Evolutionary conservation across 2,329 filamentous ascomycete species (phyloP).

Genomic region (Apiospora saccharicola): DNA sequence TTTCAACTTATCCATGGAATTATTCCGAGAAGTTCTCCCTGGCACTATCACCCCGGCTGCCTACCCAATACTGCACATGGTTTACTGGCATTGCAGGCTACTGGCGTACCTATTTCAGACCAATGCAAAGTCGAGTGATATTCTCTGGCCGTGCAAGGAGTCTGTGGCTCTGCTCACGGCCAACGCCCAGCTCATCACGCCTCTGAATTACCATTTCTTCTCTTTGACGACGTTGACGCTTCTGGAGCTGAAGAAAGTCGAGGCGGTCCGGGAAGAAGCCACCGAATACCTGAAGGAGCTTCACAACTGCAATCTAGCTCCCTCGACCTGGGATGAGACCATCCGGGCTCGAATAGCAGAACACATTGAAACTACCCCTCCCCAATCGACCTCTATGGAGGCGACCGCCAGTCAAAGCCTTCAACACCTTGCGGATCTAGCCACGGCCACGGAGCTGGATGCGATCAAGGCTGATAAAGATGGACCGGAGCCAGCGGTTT

Average conservation of each 20-base stretch:
- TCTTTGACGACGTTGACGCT: slow-evolving; percentile 67
- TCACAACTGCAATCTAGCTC: slow-evolving; percentile 58
- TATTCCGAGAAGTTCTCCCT: slow-evolving; percentile 71
- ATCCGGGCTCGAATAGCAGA: slow-evolving; percentile 61
- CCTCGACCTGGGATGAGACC: slow-evolving; percentile 63
- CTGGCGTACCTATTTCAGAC: slow-evolving; percentile 68
- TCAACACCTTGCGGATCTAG: slow-evolving; percentile 67
- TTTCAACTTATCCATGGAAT: slow-evolving; percentile 66
- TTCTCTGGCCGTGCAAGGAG: slow-evolving; percentile 67
- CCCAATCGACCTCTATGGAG: slow-evolving; percentile 46
- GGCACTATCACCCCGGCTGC: slow-evolving; percentile 58
- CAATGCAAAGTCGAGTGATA: slow-evolving; percentile 60
- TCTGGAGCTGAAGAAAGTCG: slow-evolving; percentile 63
- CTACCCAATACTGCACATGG: slow-evolving; percentile 67
- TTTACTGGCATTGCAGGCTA: slow-evolving; percentile 74
- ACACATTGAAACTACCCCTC: slow-evolving; percentile 43
- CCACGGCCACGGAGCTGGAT: slow-evolving; percentile 50
- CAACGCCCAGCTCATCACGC: slow-evolving; percentile 63
- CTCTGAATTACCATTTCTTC: slow-evolving; percentile 73
- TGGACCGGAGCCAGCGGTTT: slow-evolving; percentile 27
- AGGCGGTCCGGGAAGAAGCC: slow-evolving; percentile 65
- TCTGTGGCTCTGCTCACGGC: slow-evolving; percentile 64
- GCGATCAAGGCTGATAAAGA: slow-evolving; percentile 36
- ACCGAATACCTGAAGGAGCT: slow-evolving; percentile 62
- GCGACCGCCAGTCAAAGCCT: slow-evolving; percentile 60